Base-by-base conservation (phyloP, 352 stramenopile genomes). In the Pythium chondricola region DNA sequence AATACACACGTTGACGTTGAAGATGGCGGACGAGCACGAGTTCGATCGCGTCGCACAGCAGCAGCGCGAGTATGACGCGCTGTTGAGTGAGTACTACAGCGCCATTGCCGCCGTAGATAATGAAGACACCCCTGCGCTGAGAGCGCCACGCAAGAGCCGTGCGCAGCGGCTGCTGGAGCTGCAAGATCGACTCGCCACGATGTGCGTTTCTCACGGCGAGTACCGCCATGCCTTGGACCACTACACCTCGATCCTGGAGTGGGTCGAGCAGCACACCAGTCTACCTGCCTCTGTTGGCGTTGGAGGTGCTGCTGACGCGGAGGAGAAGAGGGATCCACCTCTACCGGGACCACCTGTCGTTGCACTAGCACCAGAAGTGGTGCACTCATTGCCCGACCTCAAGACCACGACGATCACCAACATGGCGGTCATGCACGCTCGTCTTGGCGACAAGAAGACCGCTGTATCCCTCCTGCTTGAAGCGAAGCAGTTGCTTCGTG, bases 381-480 rank as follows among this genome's bases (percentile, higher is more conserved):
- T n/a, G n/a, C n/a, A n/a, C n/a, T n/a, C n/a, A n/a, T n/a, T 69
- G 2, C 22, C 25, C 4, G 24, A 54, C 33, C 56, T 84, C 9
- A 53, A 51, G 3, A 39, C 51, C 4, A 80, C 72, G 43, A 57
- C 58, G 2, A 38, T 80, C 17, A 72, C 71, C 24, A 75, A 69
- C 48, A 18, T 80, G 10, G 57, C 67, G n/a, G 57, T 47, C 13
- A 54, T 63, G 17, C 17, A 66, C 20, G 72, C 69, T 30, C 56
- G 63, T 30, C n/a, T 51, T 27, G 65, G 63, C 8, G 46, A 75
- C 21, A 25, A 52, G 10, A 43, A 40, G n/a, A 49, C 63, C 25
- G 73, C 73, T 2, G 68, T 82, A 65, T 11, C 40, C 9, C 57
- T 37, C n/a, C 35, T 85, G 2, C 41, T 82, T 4, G 47, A 64